Conservation (phyloP, 805 yeast genomes). For the Candida insectalens region DNA sequence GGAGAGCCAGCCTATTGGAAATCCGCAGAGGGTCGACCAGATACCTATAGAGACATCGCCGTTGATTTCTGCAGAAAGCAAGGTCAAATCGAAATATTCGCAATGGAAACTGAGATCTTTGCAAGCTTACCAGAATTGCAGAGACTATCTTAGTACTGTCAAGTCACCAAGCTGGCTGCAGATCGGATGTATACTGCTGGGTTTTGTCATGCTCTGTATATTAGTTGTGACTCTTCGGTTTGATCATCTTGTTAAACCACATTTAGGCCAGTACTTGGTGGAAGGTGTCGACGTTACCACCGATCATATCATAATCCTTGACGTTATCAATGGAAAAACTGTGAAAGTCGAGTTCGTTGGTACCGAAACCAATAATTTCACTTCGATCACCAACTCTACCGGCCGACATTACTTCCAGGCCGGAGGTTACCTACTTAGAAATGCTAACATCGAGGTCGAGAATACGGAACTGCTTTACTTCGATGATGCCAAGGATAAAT, state of each 20-base stretch:
- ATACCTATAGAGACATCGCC: no score
- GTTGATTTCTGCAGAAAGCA: no score
- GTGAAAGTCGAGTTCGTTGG: slow-evolving; percentile 25
- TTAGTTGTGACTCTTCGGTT: no score
- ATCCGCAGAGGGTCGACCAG: no score
- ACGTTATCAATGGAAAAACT: slow-evolving; percentile 23
- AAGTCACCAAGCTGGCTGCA: no score
- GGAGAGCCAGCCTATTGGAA: no score
- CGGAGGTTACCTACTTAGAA: slow-evolving; percentile 23
- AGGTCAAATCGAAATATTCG: no score
- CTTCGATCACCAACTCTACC: slow-evolving; percentile 19
- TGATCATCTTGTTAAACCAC: slow-evolving; percentile 16
- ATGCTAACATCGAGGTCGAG: slow-evolving; percentile 21
- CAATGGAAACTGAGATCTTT: no score
- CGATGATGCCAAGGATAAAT: slow-evolving; percentile 16
- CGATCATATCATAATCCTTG: slow-evolving; percentile 21
- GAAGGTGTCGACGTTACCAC: slow-evolving; percentile 24
- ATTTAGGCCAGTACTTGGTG: slow-evolving; percentile 21
- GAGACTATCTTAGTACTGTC: no score
- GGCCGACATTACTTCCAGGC: slow-evolving; percentile 19
- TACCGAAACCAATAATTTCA: slow-evolving; percentile 21
- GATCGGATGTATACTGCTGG: no score
- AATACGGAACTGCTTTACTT: slow-evolving; percentile 20
- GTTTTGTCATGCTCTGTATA: no score
- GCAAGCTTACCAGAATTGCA: no score